These are phyloP conservation scores for Mallotus japonicus DNA, from an alignment of 441 rosid species.

Conservation along the genomic window DNA sequence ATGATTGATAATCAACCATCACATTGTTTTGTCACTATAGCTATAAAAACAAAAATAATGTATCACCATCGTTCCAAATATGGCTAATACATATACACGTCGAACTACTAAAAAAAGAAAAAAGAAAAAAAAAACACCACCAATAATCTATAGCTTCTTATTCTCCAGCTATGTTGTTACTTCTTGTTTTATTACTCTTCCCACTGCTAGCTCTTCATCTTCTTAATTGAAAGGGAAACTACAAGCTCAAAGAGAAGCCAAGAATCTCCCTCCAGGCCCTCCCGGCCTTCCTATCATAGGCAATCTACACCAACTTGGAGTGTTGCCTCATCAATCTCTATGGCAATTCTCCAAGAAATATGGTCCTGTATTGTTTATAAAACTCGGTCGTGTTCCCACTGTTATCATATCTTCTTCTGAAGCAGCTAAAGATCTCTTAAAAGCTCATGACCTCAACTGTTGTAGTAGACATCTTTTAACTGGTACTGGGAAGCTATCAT, in stretches of 20 bases:
- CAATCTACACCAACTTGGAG: conserved; percentile 8
- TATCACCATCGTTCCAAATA: too few relatives aligned
- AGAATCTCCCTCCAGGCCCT: conserved; percentile 7
- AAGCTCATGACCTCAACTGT: conserved; percentile 1
- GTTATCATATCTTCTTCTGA: conserved; percentile 3
- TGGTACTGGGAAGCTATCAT: neutral
- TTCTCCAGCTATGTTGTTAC: neutral
- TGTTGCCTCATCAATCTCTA: conserved; percentile 6
- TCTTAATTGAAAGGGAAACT: neutral
- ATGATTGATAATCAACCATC: too few relatives aligned
- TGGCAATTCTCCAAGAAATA: conserved; percentile 27
- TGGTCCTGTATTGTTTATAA: conserved; percentile 35
- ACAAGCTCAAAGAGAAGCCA: neutral
- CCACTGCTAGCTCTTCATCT: neutral
- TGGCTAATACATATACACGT: too few relatives aligned
- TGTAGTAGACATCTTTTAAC: conserved; percentile 1
- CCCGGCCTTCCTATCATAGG: conserved; percentile 3
- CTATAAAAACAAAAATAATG: too few relatives aligned
- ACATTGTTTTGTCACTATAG: too few relatives aligned
- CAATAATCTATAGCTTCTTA: neutral
- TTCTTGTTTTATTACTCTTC: neutral
- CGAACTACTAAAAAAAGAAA: too few relatives aligned
- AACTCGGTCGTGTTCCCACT: neutral
- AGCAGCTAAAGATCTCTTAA: conserved; percentile 4
- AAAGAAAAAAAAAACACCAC: neutral